Percentiles rank a stretch among this genome's conserved stretches.
phyloP scores from a whole-genome alignment of 768 basidiomycete genomes.

The Suillus bovinus region DNA sequence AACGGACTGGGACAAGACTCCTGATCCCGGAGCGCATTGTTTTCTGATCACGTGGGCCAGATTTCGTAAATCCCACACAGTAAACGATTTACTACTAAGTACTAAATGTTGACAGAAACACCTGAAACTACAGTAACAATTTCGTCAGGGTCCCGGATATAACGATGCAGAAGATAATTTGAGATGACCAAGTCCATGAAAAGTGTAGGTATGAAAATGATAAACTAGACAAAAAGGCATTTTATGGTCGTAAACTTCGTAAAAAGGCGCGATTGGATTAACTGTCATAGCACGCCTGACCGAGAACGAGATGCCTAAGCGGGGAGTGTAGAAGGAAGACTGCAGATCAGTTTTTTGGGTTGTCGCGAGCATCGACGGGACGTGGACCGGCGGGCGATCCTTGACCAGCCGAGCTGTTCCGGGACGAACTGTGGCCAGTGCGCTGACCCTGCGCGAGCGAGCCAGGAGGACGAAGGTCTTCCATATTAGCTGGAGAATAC shows the following conservation, averaged over 20 bases:
- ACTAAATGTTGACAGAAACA: too few relatives aligned
- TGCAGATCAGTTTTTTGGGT: conserved; percentile 25
- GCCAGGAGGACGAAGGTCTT: conserved; percentile 32
- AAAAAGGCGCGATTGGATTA: conserved; percentile 10
- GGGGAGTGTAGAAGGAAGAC: conserved; percentile 2
- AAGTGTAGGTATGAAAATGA: conserved; percentile 18
- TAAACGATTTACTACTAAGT: too few relatives aligned
- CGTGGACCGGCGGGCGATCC: conserved; percentile 50
- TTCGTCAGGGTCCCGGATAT: conserved; percentile 6
- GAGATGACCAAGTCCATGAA: conserved; percentile 21
- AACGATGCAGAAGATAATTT: conserved; percentile 20
- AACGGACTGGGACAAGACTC: too few relatives aligned
- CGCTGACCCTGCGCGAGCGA: conserved; percentile 27
- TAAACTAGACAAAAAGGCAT: conserved; percentile 15
- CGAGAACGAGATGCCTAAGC: neutral
- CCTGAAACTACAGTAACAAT: conserved; percentile 14
- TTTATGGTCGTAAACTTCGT: conserved; percentile 11
- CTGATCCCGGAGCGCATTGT: too few relatives aligned
- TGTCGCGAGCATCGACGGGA: conserved; percentile 30
- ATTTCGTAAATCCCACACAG: too few relatives aligned
- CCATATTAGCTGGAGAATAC: conserved; percentile 42
- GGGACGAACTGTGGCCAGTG: conserved; percentile 38
- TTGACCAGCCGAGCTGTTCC: conserved; percentile 52
- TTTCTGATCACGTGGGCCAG: too few relatives aligned
- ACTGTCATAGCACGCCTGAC: conserved; percentile 6